Evolutionary conservation across 139 green algal genomes (phyloP).

Genomic region (Closterium sp.): DNA sequence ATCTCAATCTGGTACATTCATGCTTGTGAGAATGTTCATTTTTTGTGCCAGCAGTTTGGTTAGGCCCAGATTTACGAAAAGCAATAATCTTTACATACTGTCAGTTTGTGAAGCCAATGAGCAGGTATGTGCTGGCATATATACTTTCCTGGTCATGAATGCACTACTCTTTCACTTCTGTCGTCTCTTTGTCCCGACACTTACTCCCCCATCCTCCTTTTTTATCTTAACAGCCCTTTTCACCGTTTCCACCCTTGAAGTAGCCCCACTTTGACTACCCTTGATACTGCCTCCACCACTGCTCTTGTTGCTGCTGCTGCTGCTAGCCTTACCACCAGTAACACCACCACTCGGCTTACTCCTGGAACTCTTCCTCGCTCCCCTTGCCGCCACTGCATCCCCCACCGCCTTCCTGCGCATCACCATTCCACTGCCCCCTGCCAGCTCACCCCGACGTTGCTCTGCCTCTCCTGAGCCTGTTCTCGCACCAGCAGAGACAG

Average conservation of each 20-base stretch:
- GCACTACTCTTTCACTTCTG: neutral
- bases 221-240: neutral
- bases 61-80: too few species aligned
- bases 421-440: neutral
- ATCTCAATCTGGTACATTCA: too few species aligned
- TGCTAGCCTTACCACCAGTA: neutral
- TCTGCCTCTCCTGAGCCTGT: neutral
- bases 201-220: neutral
- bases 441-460: neutral
- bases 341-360: neutral
- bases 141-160: too few species aligned
- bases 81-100: too few species aligned
- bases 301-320: neutral
- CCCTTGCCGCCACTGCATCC: neutral
- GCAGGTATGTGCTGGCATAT: too few species aligned
- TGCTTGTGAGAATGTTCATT: too few species aligned
- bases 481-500: neutral
- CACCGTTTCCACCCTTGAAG: neutral
- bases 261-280: neutral
- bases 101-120: too few species aligned
- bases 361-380: neutral
- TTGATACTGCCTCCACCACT: neutral
- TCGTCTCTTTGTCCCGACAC: neutral
- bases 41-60: too few species aligned
- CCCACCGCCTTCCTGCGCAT: neutral